A percentile compares a stretch with the other conserved stretches of the same genome.
Evolutionary conservation across 768 basidiomycete genomes (phyloP).

Genomic region (Xerocomus spinulosus): DNA sequence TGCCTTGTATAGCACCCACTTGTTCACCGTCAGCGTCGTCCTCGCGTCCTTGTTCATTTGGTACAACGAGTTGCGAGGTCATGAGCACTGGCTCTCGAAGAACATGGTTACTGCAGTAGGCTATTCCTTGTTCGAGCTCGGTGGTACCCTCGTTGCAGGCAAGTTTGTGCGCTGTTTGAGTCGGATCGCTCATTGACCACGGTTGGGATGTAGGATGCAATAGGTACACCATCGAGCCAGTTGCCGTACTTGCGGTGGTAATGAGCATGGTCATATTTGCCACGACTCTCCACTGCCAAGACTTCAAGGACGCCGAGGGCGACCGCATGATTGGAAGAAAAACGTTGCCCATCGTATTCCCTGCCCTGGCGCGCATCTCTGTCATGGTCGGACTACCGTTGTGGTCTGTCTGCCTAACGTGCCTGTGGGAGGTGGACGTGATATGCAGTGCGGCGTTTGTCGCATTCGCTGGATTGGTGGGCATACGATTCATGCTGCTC

Average conservation of each 20-base stretch:
- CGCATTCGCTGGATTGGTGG: slow-evolving; percentile 22
- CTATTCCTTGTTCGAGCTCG: slow-evolving; percentile 35
- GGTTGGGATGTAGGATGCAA: slow-evolving; percentile 18
- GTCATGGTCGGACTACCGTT: slow-evolving; percentile 27
- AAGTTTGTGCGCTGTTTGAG: slow-evolving; percentile 1
- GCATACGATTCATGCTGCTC: slow-evolving; percentile 24
- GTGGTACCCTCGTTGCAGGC: slow-evolving; percentile 37
- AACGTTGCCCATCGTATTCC: slow-evolving; percentile 43
- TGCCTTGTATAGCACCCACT: slow-evolving; percentile 28
- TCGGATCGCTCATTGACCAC: slow-evolving; percentile 3
- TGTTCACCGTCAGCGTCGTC: slow-evolving; percentile 32
- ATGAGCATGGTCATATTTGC: slow-evolving; percentile 32
- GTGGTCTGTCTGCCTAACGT: slow-evolving; percentile 28
- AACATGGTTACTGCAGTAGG: slow-evolving; percentile 35
- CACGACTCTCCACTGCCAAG: slow-evolving; percentile 34
- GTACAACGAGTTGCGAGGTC: slow-evolving; percentile 36
- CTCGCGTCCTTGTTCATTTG: slow-evolving; percentile 26
- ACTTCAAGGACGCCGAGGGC: slow-evolving; percentile 41
- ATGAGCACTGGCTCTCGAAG: slow-evolving; percentile 31
- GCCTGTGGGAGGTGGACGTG: slow-evolving; percentile 26
- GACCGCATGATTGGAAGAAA: slow-evolving; percentile 36
- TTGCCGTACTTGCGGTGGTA: slow-evolving; percentile 26
- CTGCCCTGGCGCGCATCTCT: slow-evolving; percentile 26
- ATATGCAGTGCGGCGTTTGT: slow-evolving; percentile 25
- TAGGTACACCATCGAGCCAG: slow-evolving; percentile 21